These are phyloP conservation scores for Trichoderma gamsii DNA, from an alignment of 495 filamentous ascomycete species.

Conservation along the genomic window DNA sequence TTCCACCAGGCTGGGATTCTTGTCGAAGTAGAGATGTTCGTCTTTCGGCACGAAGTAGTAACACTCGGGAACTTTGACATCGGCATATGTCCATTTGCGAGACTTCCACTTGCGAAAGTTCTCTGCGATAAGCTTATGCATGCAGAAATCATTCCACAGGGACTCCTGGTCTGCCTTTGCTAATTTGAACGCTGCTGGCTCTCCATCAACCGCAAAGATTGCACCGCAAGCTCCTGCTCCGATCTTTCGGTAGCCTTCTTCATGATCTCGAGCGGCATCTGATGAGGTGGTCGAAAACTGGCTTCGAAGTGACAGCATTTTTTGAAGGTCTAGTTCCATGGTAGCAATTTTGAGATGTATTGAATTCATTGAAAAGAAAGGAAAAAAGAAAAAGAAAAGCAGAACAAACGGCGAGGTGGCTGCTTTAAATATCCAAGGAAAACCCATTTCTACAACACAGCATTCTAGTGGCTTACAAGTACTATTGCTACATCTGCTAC, in stretches of 20 bases:
- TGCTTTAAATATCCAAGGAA: too few relatives aligned
- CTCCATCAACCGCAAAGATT: slow-evolving; percentile 16
- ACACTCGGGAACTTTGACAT: not conserved
- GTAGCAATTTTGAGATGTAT: not conserved
- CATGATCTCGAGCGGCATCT: not conserved
- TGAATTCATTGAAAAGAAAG: too few relatives aligned
- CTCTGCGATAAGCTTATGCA: not conserved
- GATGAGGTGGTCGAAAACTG: slow-evolving; percentile 4
- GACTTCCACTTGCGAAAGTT: not conserved
- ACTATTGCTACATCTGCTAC: too few relatives aligned
- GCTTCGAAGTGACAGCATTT: not conserved
- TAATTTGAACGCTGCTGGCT: not conserved
- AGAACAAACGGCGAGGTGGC: too few relatives aligned
- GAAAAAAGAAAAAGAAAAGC: too few relatives aligned
- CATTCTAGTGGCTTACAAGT: too few relatives aligned
- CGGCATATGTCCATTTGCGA: not conserved
- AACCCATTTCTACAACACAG: too few relatives aligned
- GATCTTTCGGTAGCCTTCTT: slow-evolving; percentile 14
- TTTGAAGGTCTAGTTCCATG: not conserved
- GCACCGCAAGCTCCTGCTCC: slow-evolving; percentile 23
- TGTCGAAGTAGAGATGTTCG: not conserved
- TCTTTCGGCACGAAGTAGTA: slow-evolving; percentile 11
- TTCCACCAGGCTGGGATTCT: not conserved
- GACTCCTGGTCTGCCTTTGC: not conserved
- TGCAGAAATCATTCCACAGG: not conserved